These are phyloP conservation scores for Ophiocordyceps camponoti-rufipedis DNA, from an alignment of 2,329 filamentous ascomycete genomes.

Conservation along the genomic window DNA sequence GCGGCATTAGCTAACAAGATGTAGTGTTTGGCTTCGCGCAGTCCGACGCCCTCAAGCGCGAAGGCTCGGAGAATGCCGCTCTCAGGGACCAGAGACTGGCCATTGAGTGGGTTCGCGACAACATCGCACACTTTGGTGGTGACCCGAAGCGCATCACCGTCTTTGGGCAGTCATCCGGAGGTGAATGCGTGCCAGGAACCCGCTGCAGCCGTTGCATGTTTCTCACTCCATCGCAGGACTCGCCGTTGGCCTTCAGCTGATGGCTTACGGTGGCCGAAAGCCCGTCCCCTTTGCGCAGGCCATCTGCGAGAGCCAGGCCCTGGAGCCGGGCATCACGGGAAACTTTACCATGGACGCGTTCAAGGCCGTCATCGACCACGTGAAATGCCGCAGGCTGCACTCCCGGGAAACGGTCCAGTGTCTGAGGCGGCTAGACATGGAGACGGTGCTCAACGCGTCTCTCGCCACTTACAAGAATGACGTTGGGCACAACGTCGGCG, in stretches of 20 bases:
- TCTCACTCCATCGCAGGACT: conserved; percentile 10
- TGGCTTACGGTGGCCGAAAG: conserved; percentile 25
- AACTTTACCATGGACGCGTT: conserved; percentile 30
- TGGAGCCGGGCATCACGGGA: conserved; percentile 30
- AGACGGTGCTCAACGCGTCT: conserved; percentile 23
- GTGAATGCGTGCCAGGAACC: neutral
- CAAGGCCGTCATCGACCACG: conserved; percentile 18
- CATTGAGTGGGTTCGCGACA: conserved; percentile 32
- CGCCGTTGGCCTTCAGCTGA: conserved; percentile 25
- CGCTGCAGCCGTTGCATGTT: neutral
- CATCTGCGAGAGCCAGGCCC: conserved; percentile 26
- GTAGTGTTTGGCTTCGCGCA: conserved; percentile 12
- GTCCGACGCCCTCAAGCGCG: conserved; percentile 5
- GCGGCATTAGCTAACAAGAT: neutral
- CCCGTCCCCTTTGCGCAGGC: conserved; percentile 24
- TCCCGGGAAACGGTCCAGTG: conserved; percentile 25
- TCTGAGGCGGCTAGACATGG: conserved; percentile 22
- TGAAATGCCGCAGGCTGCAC: conserved; percentile 22
- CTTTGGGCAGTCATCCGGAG: conserved; percentile 14
- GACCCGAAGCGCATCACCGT: conserved; percentile 41
- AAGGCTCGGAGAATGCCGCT: conserved; percentile 22
- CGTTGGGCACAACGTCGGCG: conserved; percentile 27
- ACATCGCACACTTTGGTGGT: conserved; percentile 46
- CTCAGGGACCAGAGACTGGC: conserved; percentile 32
- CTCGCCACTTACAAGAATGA: conserved; percentile 20